These are phyloP conservation scores for Trichaptum fuscoviolaceum DNA, from an alignment of 768 basidiomycete genomes.

Conservation along the genomic window DNA sequence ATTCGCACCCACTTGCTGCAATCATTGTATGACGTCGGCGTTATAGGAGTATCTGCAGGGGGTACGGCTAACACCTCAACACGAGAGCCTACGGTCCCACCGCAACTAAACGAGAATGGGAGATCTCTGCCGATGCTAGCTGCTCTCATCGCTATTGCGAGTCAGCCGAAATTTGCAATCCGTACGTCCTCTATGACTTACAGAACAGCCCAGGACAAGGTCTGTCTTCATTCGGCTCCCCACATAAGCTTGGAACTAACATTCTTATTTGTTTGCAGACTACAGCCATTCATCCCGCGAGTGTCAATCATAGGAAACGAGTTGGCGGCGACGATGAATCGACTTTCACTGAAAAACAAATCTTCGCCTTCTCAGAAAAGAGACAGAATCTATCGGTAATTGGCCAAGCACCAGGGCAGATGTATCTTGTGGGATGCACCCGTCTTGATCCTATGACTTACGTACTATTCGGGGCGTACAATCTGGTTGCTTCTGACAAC, in stretches of 20 bases:
- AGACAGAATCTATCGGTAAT: slow-evolving; percentile 60
- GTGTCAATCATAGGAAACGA: slow-evolving; percentile 74
- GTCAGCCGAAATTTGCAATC: slow-evolving; percentile 88
- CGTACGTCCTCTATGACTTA: slow-evolving; percentile 60
- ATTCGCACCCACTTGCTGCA: slow-evolving; percentile 74
- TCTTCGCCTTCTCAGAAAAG: slow-evolving; percentile 83
- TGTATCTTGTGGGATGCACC: slow-evolving; percentile 74
- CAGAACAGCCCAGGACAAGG: slow-evolving; percentile 82
- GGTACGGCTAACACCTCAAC: slow-evolving; percentile 24
- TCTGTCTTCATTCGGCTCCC: slow-evolving; percentile 26
- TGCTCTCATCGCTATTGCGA: slow-evolving; percentile 78
- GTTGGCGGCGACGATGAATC: slow-evolving; percentile 28
- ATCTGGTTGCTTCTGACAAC: slow-evolving; percentile 59
- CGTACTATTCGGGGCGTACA: slow-evolving; percentile 85
- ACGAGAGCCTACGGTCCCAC: slow-evolving; percentile 45
- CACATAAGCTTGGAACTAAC: not conserved
- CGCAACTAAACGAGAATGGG: slow-evolving; percentile 66
- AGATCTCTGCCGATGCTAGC: slow-evolving; percentile 72
- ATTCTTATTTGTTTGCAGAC: slow-evolving; percentile 32
- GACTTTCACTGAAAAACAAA: slow-evolving; percentile 52
- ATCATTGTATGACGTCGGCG: slow-evolving; percentile 71
- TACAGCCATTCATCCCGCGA: slow-evolving; percentile 78
- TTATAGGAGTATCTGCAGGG: slow-evolving; percentile 78
- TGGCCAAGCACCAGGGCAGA: slow-evolving; percentile 42
- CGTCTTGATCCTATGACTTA: slow-evolving; percentile 86